Conservation (phyloP, 2,329 filamentous ascomycete species). For the Fusarium sp. region DNA sequence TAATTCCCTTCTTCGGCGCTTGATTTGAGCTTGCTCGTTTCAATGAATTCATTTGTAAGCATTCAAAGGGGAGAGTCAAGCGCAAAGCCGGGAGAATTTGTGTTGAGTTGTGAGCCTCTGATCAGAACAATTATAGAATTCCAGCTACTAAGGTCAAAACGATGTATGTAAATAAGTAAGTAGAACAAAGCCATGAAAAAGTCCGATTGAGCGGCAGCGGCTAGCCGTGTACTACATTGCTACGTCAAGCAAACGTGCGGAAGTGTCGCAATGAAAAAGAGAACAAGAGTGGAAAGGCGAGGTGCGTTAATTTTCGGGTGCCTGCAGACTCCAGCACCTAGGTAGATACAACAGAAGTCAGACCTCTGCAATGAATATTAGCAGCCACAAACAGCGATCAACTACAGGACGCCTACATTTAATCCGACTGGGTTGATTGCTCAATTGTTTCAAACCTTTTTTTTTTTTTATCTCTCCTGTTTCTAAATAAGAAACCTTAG, state of each 20-base stretch:
- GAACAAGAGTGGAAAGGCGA: not conserved
- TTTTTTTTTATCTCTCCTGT: not conserved
- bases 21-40: not conserved
- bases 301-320: not conserved
- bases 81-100: conserved; percentile 1
- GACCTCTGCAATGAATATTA: not conserved
- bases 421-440: not conserved
- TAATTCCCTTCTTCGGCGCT: not conserved
- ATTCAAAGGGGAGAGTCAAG: conserved; percentile 11
- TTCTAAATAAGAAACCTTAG: not conserved
- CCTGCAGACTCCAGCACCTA: not conserved
- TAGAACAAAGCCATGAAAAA: not conserved
- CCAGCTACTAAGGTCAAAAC: not conserved
- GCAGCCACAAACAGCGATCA: not conserved
- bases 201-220: not conserved
- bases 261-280: not conserved
- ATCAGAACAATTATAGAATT: not conserved
- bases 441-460: not conserved
- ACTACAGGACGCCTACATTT: not conserved
- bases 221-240: not conserved
- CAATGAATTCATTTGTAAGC: conserved; percentile 28
- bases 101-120: not conserved
- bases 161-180: not conserved
- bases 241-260: not conserved
- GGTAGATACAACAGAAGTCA: not conserved